Conservation (phyloP, 1,139 yeast genomes). For the Candida pseudoviswanathii region DNA sequence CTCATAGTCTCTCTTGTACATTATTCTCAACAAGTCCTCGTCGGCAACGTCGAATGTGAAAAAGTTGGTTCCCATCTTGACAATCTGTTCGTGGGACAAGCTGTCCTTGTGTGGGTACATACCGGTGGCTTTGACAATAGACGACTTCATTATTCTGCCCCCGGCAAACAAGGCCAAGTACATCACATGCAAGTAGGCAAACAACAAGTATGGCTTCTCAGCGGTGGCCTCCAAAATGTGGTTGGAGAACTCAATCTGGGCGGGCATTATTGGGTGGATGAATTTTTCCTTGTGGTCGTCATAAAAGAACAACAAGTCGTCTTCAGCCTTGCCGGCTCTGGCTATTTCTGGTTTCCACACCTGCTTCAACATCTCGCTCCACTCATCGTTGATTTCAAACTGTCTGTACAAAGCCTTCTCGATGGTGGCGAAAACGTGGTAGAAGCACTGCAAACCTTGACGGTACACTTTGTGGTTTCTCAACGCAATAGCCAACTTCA, state of each 20-base stretch:
- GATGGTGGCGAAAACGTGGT: constrained; percentile 71
- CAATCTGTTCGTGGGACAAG: constrained; percentile 60
- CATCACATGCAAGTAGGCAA: constrained; percentile 88
- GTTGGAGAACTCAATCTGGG: constrained; percentile 61
- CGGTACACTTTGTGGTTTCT: constrained; percentile 76
- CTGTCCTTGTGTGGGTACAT: constrained; percentile 75
- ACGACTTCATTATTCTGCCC: constrained; percentile 72
- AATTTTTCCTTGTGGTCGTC: constrained; percentile 57
- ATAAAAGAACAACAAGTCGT: constrained; percentile 71
- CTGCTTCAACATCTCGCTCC: constrained; percentile 44
- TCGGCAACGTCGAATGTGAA: constrained; percentile 73
- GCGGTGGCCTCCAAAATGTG: constrained; percentile 57
- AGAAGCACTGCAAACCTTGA: constrained; percentile 79
- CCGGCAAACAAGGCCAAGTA: constrained; percentile 88
- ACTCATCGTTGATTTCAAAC: constrained; percentile 44
- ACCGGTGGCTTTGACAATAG: constrained; percentile 66
- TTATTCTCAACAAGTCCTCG: constrained; percentile 62
- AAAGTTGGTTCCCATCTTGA: constrained; percentile 65
- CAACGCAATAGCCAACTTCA: constrained; percentile 73
- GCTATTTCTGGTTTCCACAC: constrained; percentile 77
- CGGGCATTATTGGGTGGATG: constrained; percentile 55
- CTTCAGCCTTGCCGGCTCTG: constrained; percentile 57
- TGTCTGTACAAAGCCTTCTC: constrained; percentile 59
- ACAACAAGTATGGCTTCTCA: constrained; percentile 67
- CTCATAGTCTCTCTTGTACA: constrained; percentile 77